Conservation (phyloP, 805 yeast species). For the Nakazawaea sp. region DNA sequence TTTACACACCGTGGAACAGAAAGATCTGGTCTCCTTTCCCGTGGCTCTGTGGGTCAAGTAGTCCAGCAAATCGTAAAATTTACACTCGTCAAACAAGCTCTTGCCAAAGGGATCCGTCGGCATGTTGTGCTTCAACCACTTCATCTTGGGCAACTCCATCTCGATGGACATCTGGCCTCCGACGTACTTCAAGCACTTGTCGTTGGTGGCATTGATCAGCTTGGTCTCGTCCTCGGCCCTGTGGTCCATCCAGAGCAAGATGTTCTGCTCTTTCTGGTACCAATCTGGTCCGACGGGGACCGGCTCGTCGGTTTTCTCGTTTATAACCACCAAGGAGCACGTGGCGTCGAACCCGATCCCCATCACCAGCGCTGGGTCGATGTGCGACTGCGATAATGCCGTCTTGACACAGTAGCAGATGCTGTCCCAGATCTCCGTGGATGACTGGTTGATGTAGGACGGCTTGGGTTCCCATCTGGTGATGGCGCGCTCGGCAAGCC, state of each 20-base stretch:
- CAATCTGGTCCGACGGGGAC: conserved; percentile 93
- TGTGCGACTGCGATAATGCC: conserved; percentile 66
- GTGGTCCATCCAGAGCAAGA: conserved; percentile 98
- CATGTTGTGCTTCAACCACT: conserved; percentile 88
- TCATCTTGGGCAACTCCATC: conserved; percentile 96
- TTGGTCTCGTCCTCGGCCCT: conserved; percentile 80
- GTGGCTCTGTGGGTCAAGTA: conserved; percentile 89
- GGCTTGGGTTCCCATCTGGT: conserved; percentile 70
- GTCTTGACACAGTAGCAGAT: conserved; percentile 77
- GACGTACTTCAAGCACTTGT: conserved; percentile 78
- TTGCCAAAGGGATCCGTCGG: conserved; percentile 39
- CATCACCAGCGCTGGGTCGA: conserved; percentile 58
- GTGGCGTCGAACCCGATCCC: conserved; percentile 98
- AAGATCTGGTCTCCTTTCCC: conserved; percentile 79
- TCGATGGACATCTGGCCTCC: conserved; percentile 98
- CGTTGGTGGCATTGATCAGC: conserved; percentile 73
- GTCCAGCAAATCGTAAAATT: conserved; percentile 91
- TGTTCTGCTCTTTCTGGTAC: conserved; percentile 62
- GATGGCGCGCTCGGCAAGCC: conserved; percentile 73
- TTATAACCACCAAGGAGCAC: conserved; percentile 83
- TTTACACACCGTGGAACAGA: conserved; percentile 88
- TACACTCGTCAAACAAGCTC: conserved; percentile 44
- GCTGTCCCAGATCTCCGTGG: conserved; percentile 87
- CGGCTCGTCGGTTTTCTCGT: conserved; percentile 59
- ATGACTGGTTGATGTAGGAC: conserved; percentile 75